Percentiles rank a stretch among this genome's conserved stretches.
Evolutionary conservation across 176 grass and related monocot genomes (phyloP).

Genomic region (Guadua angustifolia): DNA sequence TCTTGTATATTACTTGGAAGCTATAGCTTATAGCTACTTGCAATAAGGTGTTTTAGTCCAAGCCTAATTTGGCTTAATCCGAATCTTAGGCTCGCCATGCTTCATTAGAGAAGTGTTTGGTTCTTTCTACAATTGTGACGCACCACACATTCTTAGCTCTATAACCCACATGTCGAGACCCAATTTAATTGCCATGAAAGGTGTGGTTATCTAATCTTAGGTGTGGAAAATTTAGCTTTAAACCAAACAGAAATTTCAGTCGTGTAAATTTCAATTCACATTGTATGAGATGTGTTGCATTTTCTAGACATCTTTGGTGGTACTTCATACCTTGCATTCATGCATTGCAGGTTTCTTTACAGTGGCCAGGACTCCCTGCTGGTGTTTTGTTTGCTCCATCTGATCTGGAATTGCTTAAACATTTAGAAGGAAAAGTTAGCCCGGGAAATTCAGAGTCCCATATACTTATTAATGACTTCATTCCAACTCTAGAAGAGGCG

Average conservation of each 20-base stretch:
- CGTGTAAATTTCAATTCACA: conserved; percentile 13
- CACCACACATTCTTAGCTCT: background rate
- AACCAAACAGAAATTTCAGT: background rate
- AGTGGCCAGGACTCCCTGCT: conserved; percentile 64
- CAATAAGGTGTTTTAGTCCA: background rate
- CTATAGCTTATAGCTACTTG: background rate
- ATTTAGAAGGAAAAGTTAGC: conserved; percentile 69
- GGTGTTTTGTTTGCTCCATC: conserved; percentile 87
- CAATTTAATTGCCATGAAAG: background rate
- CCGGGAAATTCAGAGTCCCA: conserved; percentile 34
- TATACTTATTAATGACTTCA: conserved; percentile 65
- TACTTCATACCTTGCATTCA: background rate
- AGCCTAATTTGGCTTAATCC: background rate
- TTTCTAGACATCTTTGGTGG: background rate
- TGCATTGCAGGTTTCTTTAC: conserved; percentile 60
- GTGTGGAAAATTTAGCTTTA: background rate
- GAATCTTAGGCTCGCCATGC: background rate
- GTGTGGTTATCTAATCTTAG: background rate
- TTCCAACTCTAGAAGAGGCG: conserved; percentile 60
- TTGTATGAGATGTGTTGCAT: background rate
- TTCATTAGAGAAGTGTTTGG: background rate
- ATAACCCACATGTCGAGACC: background rate
- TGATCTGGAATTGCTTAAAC: conserved; percentile 63
- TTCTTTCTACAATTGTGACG: background rate
- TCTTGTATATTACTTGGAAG: background rate